phyloP scores from a whole-genome alignment of 2,329 filamentous ascomycete species.

The Aspergillus niger region DNA sequence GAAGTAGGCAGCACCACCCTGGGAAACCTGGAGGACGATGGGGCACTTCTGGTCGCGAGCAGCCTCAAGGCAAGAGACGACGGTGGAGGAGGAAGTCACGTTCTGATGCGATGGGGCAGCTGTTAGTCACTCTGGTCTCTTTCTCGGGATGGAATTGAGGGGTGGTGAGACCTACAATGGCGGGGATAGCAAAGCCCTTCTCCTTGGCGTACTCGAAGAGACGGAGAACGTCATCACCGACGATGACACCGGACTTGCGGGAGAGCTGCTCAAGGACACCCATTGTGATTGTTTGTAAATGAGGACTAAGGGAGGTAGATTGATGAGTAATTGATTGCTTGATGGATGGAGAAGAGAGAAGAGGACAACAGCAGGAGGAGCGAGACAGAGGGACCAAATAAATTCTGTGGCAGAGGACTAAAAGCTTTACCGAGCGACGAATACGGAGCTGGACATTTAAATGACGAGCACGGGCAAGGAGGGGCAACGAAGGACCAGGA shows the following conservation, averaged over 20 bases:
- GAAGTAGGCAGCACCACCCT: constrained; percentile 92
- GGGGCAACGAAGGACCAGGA: constrained; percentile 15
- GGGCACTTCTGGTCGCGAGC: constrained; percentile 89
- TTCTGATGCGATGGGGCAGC: constrained; percentile 55
- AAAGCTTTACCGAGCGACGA: constrained; percentile 31
- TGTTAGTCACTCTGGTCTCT: not conserved
- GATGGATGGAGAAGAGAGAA: constrained; percentile 10
- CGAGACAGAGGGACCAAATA: constrained; percentile 14
- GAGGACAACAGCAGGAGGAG: constrained; percentile 10
- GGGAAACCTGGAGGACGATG: constrained; percentile 88
- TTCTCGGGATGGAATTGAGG: not conserved
- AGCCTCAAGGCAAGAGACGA: constrained; percentile 86
- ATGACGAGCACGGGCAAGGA: constrained; percentile 15
- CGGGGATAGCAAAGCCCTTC: constrained; percentile 85
- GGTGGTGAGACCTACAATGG: constrained; percentile 59
- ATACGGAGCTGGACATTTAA: constrained; percentile 24
- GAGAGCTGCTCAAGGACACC: constrained; percentile 57
- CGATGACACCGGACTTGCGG: constrained; percentile 67
- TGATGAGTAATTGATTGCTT: constrained; percentile 8
- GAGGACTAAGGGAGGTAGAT: not conserved
- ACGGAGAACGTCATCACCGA: constrained; percentile 65
- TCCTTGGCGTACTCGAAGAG: constrained; percentile 91
- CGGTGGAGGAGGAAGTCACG: constrained; percentile 88
- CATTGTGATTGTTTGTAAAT: constrained; percentile 35
- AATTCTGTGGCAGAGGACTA: constrained; percentile 14